Evolutionary conservation across 768 basidiomycete species (phyloP), one percentile per base, ranked within the genome.

Genomic region (Suillus ampliporus): DNA sequence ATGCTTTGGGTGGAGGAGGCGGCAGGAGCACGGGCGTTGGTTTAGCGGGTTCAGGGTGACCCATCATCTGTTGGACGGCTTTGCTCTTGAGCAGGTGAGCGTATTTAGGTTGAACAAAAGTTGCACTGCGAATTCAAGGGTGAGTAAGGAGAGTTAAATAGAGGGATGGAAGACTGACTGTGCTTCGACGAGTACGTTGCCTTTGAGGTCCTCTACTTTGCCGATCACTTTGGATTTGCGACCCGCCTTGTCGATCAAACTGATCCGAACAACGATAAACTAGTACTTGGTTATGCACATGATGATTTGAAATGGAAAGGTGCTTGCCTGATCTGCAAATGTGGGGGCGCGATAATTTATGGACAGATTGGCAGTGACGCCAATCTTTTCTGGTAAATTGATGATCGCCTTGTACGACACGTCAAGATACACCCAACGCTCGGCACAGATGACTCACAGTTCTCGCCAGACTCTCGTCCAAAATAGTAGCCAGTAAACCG

Each of bases 31-130:
- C 54, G 4, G 76, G 69, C n/a, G 57, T 60, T 43, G 58, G 65
- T 19, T 66, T 65, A 59, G 48, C 61, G 4, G 69, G 66, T 19
- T 76, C 76, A 17, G 85, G 84, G 58, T 84, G 83, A 8, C 94
- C 93, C 77, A 95, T 83, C 1, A 85, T 83, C 64, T 89, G 84
- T 60, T 81, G 83, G 1, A 94, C 74, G 4, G 83, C 80, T 2
- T 76, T 78, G 41, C 83, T 83, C 66, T 87, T 86, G 31, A 97
- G 80, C 56, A 95, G 79, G 61, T 89, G 86, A 3, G 95, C 91
- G 69, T 96, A 95, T 62, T 86, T 88, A 1, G 96, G 96, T 69
- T 98, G 94, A 15, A 98, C 86, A 69, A 97, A 97, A 41, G 89
- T 80, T 0, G 86, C 92, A 0, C 92, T 94, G 70, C 8, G 34